Conservation (phyloP, 768 basidiomycete genomes). For the Calocybe cyanea region DNA sequence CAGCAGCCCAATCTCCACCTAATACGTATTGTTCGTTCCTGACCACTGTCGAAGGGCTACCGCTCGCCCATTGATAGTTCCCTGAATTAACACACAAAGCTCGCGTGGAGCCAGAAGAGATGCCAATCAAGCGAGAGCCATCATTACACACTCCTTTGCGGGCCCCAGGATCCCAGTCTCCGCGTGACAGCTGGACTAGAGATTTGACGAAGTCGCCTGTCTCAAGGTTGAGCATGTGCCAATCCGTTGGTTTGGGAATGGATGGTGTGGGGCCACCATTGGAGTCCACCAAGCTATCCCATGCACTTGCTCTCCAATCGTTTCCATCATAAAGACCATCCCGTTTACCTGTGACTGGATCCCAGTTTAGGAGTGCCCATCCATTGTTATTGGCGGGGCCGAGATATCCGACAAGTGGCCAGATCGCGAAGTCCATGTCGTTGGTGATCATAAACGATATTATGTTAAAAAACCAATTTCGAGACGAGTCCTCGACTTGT, state of each 20-base stretch:
- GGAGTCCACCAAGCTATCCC: slow-evolving; percentile 9
- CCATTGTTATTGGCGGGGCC: slow-evolving; percentile 12
- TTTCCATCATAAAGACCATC: slow-evolving; percentile 15
- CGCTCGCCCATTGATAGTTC: slow-evolving; percentile 10
- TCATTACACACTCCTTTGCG: slow-evolving; percentile 16
- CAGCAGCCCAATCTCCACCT: slow-evolving; percentile 13
- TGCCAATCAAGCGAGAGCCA: slow-evolving; percentile 14
- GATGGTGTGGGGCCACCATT: background rate
- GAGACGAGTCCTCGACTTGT: slow-evolving; percentile 3
- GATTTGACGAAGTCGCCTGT: slow-evolving; percentile 14
- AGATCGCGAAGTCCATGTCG: slow-evolving; percentile 15
- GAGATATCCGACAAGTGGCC: slow-evolving; percentile 15
- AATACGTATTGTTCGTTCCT: slow-evolving; percentile 10
- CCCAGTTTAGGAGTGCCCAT: slow-evolving; percentile 16
- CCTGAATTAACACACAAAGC: slow-evolving; percentile 12
- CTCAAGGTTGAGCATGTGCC: slow-evolving; percentile 16
- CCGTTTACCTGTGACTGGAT: slow-evolving; percentile 6
- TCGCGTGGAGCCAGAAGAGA: slow-evolving; percentile 12
- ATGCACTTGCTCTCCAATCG: slow-evolving; percentile 10
- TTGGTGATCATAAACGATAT: slow-evolving; percentile 11
- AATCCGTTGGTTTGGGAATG: slow-evolving; percentile 7
- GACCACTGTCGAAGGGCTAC: slow-evolving; percentile 11
- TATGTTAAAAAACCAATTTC: slow-evolving; percentile 14
- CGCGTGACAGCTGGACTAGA: slow-evolving; percentile 6
- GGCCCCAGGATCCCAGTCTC: slow-evolving; percentile 15